These are phyloP conservation scores for Lizanozyma gosingica DNA, from an alignment of 1,139 yeast genomes.

Conservation along the genomic window DNA sequence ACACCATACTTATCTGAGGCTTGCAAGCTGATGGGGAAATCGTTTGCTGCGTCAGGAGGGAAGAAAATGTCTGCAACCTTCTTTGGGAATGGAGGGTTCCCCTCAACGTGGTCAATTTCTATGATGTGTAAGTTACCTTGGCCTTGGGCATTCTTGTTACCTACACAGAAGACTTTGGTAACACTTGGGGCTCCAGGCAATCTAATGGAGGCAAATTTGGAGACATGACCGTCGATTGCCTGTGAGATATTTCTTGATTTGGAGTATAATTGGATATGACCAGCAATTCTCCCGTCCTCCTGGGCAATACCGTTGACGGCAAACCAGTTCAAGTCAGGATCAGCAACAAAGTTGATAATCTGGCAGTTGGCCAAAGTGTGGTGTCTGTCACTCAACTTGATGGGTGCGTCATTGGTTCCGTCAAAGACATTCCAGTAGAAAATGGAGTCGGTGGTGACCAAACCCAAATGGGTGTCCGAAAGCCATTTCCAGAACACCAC, in stretches of 20 bases:
- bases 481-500: slow-evolving; percentile 97
- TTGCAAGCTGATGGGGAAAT: slow-evolving; percentile 93
- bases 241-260: slow-evolving; percentile 87
- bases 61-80: slow-evolving; percentile 88
- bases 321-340: slow-evolving; percentile 80
- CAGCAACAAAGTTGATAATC: slow-evolving; percentile 84
- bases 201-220: slow-evolving; percentile 71
- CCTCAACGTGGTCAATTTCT: slow-evolving; percentile 90
- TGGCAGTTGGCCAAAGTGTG: slow-evolving; percentile 72
- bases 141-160: slow-evolving; percentile 78
- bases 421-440: slow-evolving; percentile 82
- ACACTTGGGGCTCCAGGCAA: slow-evolving; percentile 68
- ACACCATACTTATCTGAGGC: slow-evolving; percentile 82
- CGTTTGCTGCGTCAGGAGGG: slow-evolving; percentile 94
- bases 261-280: slow-evolving; percentile 89
- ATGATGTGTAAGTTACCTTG: slow-evolving; percentile 86
- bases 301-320: slow-evolving; percentile 94
- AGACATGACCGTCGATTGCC: slow-evolving; percentile 97
- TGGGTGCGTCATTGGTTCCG: slow-evolving; percentile 71
- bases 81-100: slow-evolving; percentile 80
- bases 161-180: slow-evolving; percentile 84
- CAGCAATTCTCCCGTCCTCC: slow-evolving; percentile 91
- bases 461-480: slow-evolving; percentile 61
- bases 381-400: slow-evolving; percentile 75
- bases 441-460: slow-evolving; percentile 70